Conservation (phyloP, 2,329 filamentous ascomycete genomes). For the Stemphylium lycopersici region DNA sequence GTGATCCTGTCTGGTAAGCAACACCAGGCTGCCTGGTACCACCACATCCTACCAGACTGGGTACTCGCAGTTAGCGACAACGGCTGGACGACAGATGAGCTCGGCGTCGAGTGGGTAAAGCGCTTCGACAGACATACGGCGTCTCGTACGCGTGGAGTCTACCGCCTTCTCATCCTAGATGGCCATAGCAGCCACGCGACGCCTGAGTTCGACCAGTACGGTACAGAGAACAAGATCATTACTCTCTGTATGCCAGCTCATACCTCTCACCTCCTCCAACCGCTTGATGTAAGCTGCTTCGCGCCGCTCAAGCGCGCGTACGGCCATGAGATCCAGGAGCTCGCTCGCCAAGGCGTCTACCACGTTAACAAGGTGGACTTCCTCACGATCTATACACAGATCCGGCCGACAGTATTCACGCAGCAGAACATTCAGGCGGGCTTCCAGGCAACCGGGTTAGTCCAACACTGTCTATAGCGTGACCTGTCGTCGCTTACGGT, state of each 20-base stretch:
- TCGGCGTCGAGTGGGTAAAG: conserved; percentile 40
- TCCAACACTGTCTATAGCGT: too few relatives aligned
- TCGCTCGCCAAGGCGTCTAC: not conserved
- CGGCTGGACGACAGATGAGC: conserved; percentile 44
- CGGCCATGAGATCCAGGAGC: not conserved
- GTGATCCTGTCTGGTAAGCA: conserved; percentile 13
- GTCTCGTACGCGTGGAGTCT: conserved; percentile 22
- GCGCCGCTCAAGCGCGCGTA: conserved; percentile 30
- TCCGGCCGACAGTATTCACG: too few relatives aligned
- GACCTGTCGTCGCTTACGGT: too few relatives aligned
- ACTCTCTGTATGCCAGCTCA: conserved; percentile 4
- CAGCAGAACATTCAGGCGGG: too few relatives aligned
- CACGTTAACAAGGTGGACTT: not conserved
- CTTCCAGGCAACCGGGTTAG: too few relatives aligned
- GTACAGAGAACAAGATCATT: conserved; percentile 46
- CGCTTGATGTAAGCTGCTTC: conserved; percentile 50
- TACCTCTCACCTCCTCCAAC: conserved; percentile 48
- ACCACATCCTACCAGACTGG: not conserved
- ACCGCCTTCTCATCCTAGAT: too few relatives aligned
- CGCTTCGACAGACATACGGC: conserved; percentile 44
- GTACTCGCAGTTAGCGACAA: conserved; percentile 31
- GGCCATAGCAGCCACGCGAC: conserved; percentile 30
- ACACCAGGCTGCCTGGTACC: conserved; percentile 4
- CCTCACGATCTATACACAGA: not conserved
- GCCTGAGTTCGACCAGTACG: conserved; percentile 46